Conservation (phyloP, 176 grass and related monocot species). For the barley (Hordeum vulgare) region DNA sequence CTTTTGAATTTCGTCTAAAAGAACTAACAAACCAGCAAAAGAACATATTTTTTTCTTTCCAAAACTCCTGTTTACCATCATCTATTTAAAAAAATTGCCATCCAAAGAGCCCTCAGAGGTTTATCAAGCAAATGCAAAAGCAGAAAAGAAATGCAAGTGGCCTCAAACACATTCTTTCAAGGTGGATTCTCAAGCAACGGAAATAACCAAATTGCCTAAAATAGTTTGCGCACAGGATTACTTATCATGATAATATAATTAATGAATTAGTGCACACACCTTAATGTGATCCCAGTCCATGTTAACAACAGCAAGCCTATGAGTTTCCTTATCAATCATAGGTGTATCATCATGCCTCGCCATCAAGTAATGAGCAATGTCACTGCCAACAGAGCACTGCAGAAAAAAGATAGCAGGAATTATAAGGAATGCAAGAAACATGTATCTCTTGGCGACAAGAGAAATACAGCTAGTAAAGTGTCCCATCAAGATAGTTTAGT, state of each 20-base stretch:
- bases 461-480: background rate
- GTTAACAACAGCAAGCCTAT: slow-evolving; percentile 83
- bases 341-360: slow-evolving; percentile 65
- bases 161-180: background rate
- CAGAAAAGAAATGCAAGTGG: background rate
- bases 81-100: background rate
- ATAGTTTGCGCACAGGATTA: background rate
- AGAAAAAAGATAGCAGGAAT: background rate
- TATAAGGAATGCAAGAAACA: background rate
- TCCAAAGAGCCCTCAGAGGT: background rate
- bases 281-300: slow-evolving; percentile 95
- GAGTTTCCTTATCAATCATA: slow-evolving; percentile 64
- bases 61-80: background rate
- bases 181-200: background rate
- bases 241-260: background rate
- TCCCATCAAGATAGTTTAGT: background rate
- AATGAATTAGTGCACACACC: slow-evolving; percentile 29
- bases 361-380: slow-evolving; percentile 68
- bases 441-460: background rate
- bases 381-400: slow-evolving; percentile 57
- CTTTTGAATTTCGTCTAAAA: background rate
- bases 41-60: background rate
- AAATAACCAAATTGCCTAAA: background rate
- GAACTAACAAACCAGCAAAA: background rate
- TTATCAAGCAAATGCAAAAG: background rate